These are phyloP conservation scores for Reutealis trisperma DNA, from an alignment of 345 rosid genomes.

Conservation along the genomic window DNA sequence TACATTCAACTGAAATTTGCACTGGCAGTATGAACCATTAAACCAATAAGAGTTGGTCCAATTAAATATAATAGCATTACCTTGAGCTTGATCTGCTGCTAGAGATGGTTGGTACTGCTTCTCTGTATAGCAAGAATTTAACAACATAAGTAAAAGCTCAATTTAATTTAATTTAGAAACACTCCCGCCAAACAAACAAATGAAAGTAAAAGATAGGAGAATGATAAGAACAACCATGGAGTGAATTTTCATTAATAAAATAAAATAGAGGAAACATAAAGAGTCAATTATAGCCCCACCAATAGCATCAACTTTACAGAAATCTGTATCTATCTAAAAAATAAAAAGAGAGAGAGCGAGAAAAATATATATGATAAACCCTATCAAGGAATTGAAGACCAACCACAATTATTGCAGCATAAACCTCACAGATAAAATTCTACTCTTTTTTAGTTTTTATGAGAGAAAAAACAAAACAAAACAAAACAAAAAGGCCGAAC, in stretches of 20 bases:
- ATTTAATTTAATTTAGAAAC: not conserved
- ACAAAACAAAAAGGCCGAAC: not conserved
- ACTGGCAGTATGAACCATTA: not conserved
- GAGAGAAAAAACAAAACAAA: not conserved
- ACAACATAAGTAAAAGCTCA: not conserved
- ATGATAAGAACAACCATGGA: not conserved
- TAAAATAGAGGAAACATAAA: not conserved
- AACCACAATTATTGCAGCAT: not conserved
- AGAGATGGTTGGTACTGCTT: conserved; percentile 47
- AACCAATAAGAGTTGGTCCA: not conserved
- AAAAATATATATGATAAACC: not conserved
- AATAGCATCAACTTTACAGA: not conserved
- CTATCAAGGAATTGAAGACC: not conserved
- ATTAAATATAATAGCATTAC: conserved; percentile 23
- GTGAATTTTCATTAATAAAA: no score
- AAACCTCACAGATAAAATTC: not conserved
- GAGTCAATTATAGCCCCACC: conserved; percentile 11
- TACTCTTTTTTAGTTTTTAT: not conserved
- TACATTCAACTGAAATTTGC: not conserved
- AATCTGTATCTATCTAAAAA: not conserved
- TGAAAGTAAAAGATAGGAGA: not conserved
- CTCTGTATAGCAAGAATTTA: conserved; percentile 22
- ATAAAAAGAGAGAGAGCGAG: conserved; percentile 4
- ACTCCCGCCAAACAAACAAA: not conserved
- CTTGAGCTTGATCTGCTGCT: conserved; percentile 45